A percentile compares a stretch with the other conserved stretches of the same genome.
These are phyloP conservation scores for Aureobasidium sp. DNA, from an alignment of 2,329 filamentous ascomycete genomes.

Conservation along the genomic window DNA sequence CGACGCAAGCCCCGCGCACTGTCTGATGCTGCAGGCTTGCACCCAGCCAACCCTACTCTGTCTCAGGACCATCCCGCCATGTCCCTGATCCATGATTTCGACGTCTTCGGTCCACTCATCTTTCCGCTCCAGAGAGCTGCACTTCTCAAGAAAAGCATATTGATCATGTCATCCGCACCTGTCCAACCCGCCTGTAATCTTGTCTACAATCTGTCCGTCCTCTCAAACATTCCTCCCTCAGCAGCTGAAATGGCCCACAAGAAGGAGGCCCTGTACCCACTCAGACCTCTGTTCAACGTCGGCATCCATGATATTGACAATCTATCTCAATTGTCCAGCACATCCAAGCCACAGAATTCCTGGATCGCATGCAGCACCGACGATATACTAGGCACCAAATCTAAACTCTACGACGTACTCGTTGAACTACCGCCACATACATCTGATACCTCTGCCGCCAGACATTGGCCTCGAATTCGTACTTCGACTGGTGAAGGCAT, in stretches of 20 bases:
- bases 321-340: constrained; percentile 55
- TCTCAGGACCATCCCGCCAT: constrained; percentile 79
- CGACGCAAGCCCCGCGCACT: constrained; percentile 54
- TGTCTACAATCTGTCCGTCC: constrained; percentile 92
- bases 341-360: constrained; percentile 38
- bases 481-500: constrained; percentile 55
- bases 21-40: constrained; percentile 50
- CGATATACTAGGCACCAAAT: constrained; percentile 81
- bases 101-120: constrained; percentile 81
- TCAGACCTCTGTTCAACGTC: constrained; percentile 82
- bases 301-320: constrained; percentile 88
- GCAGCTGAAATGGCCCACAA: constrained; percentile 61
- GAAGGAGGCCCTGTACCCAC: constrained; percentile 51
- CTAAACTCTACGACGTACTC: constrained; percentile 79
- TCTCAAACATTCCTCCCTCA: constrained; percentile 78
- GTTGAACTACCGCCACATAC: constrained; percentile 63
- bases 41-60: constrained; percentile 58
- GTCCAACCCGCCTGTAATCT: constrained; percentile 83
- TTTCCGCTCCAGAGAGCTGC: constrained; percentile 88
- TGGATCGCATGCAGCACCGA: constrained; percentile 97
- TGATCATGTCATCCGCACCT: constrained; percentile 79
- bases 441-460: constrained; percentile 35
- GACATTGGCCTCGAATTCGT: constrained; percentile 67
- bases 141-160: constrained; percentile 75
- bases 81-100: constrained; percentile 68